Percentiles rank a stretch among this genome's conserved stretches.
Evolutionary conservation across 768 basidiomycete species (phyloP).

Genomic region (Termitomyces sp.): DNA sequence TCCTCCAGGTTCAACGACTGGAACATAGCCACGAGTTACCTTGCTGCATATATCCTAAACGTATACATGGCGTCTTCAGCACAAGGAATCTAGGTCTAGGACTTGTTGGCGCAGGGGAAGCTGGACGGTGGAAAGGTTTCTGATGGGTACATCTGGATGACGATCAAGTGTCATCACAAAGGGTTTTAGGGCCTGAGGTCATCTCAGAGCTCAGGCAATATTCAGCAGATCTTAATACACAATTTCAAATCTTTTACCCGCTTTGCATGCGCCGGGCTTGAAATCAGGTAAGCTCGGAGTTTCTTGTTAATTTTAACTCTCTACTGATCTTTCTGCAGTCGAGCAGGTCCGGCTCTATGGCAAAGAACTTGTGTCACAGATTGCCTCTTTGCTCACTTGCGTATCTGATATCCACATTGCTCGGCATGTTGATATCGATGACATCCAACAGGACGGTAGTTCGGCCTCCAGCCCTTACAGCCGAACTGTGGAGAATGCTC

Average conservation of each 20-base stretch:
- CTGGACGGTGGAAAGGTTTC: slow-evolving; percentile 77
- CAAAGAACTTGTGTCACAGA: slow-evolving; percentile 45
- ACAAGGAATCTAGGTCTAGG: slow-evolving; percentile 66
- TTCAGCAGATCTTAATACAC: slow-evolving; percentile 44
- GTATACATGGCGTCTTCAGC: slow-evolving; percentile 56
- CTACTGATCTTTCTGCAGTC: slow-evolving; percentile 19
- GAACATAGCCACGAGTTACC: slow-evolving; percentile 30
- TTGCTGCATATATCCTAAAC: slow-evolving; percentile 35
- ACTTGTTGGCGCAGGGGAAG: slow-evolving; percentile 75
- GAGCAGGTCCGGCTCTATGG: slow-evolving; percentile 36
- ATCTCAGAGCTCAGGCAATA: slow-evolving; percentile 47
- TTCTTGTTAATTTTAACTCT: background rate
- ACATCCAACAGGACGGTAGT: slow-evolving; percentile 46
- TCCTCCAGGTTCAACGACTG: slow-evolving; percentile 60
- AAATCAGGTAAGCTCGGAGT: slow-evolving; percentile 28
- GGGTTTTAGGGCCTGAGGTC: slow-evolving; percentile 43
- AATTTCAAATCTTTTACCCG: slow-evolving; percentile 33
- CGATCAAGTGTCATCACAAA: slow-evolving; percentile 40
- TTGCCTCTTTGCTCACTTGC: slow-evolving; percentile 53
- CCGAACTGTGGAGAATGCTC: slow-evolving; percentile 64
- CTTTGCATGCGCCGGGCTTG: slow-evolving; percentile 25
- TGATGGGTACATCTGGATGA: slow-evolving; percentile 66
- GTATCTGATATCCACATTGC: slow-evolving; percentile 74
- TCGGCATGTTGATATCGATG: slow-evolving; percentile 78
- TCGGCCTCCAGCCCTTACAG: slow-evolving; percentile 47